Evolutionary conservation across 352 stramenopile genomes (phyloP), one percentile per base, ranked within the genome.

Genomic region (Globisporangium iwayamae): DNA sequence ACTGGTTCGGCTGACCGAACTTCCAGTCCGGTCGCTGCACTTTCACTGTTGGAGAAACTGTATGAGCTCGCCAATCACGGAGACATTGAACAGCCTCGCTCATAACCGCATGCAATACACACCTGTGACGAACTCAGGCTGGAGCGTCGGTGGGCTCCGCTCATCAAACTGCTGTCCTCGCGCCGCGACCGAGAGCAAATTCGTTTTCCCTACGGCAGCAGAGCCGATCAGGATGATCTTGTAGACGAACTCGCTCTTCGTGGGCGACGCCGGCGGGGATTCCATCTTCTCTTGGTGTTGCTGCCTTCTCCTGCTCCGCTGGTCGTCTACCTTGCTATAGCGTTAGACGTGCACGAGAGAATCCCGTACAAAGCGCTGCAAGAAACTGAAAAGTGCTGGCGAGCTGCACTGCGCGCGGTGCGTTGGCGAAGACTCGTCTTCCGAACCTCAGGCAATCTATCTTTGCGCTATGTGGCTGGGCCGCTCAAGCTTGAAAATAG

Each of bases 101-200:
- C 9, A 10, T 20, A 7, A 30, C 1, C 11, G 32, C 32, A 5
- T 36, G 32, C 32, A 14, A 30, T 11, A 34, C 10, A 28, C 66
- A 87, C 75, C 79, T 39, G 80, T 87, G 30, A 80, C 81, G 50
- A 90, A 90, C 38, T 90, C 81, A 1, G 81, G 78, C 58, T 90
- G 76, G 9, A 84, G 62, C 38, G 80, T 89, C 6, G 76, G 66
- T 4, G 73, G 66, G 30, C 76, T 86, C 30, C 70, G 70, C 53
- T 78, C 80, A 34, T 87, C 70, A 52, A 87, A 87, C 70, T 86
- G 77, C 62, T 81, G 70, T 2, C 81, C 81, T 18, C 78, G 70
- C 30, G 78, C 76, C 0, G 78, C 81, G 14, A 90, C 78, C 0
- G 70, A 76, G 32, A 87, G 76, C 8, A 90, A 41, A 39, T 87